Conservation (phyloP, 2,329 filamentous ascomycete species). For the Monosporascus sp. region DNA sequence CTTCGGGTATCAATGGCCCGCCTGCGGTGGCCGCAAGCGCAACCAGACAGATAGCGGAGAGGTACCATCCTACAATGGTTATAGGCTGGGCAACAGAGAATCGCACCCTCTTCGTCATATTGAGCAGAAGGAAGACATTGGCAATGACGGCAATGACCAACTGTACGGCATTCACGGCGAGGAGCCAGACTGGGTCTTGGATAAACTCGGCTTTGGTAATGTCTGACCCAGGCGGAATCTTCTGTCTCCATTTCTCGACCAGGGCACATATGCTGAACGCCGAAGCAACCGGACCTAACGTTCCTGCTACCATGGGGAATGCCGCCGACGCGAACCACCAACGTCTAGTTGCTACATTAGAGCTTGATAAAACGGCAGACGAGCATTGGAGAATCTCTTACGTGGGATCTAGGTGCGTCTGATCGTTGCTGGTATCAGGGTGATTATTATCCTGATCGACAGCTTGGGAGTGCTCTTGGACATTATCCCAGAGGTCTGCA, state of each 20-base stretch:
- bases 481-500: slow-evolving; percentile 31
- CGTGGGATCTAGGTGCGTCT: slow-evolving; percentile 40
- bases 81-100: slow-evolving; percentile 79
- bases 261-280: slow-evolving; percentile 82
- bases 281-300: slow-evolving; percentile 79
- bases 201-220: slow-evolving; percentile 48
- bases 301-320: slow-evolving; percentile 76
- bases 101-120: slow-evolving; percentile 75
- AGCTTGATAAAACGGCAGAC: neutral
- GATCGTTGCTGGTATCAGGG: slow-evolving; percentile 30
- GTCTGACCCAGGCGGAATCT: slow-evolving; percentile 39
- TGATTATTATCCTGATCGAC: slow-evolving; percentile 22
- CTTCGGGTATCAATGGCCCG: slow-evolving; percentile 45
- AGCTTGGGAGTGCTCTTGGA: slow-evolving; percentile 28
- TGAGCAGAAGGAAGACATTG: slow-evolving; percentile 77
- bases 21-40: slow-evolving; percentile 61
- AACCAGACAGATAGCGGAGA: slow-evolving; percentile 59
- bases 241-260: slow-evolving; percentile 72
- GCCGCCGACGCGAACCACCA: slow-evolving; percentile 62
- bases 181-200: slow-evolving; percentile 67
- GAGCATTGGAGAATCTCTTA: slow-evolving; percentile 15
- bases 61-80: slow-evolving; percentile 75
- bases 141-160: slow-evolving; percentile 70
- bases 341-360: slow-evolving; percentile 33
- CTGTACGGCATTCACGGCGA: slow-evolving; percentile 71